Base-by-base conservation (phyloP, 192 early-diverging fungal species). In the Gorgonomyces haynaldii region DNA sequence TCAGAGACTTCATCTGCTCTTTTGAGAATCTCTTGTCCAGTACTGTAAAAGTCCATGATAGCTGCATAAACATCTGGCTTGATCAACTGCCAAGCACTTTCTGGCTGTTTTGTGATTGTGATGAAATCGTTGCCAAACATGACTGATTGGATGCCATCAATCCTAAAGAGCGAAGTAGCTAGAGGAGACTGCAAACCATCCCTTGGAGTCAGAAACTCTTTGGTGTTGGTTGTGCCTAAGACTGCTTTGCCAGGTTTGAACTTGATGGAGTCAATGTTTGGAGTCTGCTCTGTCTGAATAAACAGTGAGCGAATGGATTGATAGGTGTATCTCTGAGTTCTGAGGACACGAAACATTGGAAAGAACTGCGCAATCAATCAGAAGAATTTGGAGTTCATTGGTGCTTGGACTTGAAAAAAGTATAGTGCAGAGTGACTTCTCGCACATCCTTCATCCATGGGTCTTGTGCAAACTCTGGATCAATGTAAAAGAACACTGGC, bases 91-190 rank as follows among this genome's bases (percentile, higher is more conserved):
- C 96, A 99, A 42, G 83, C 79, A n/a, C 71, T 78, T 45, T 85
- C 83, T 31, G 71, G 58, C 50, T 92, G 81, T 63, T 95, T 97
- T 42, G 86, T 83, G 56, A 99, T 79, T 1, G 92, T 92, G 56
- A 99, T 81, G 70, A 95, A 97, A 57, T 99, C 94, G 4, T 81
- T 68, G 22, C 91, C 88, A 45, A 85, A 91, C 49, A 99, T 83
- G 2, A 99, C 84, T 9, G 83, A 81, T 10, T 67, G 57, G 19
- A 99, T 84, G 21, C 96, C 96, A 40, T 95, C 91, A 54, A 99
- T 88, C 35, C 79, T 69, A 62, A 99, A 93, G n/a, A 99, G 70
- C 16, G 75, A 60, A 12, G 81, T 81, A 26, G 92, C 96, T 4
- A 99, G 70, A 13, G 96, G 94, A 2, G 94, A 97, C 19, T 54